These are phyloP conservation scores for Arabidopsis lyrata DNA, from an alignment of 441 rosid genomes.

Conservation along the genomic window DNA sequence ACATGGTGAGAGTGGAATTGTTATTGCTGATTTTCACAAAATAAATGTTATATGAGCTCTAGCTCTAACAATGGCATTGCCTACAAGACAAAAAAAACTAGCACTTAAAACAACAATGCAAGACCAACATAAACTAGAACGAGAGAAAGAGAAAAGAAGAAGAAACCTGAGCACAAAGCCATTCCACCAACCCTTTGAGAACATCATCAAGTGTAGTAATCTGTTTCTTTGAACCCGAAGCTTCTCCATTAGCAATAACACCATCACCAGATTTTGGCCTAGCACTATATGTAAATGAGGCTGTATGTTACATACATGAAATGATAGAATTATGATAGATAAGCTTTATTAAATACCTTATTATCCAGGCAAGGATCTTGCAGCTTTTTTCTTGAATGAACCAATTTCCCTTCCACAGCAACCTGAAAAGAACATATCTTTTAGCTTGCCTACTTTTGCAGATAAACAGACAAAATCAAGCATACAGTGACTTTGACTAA, in stretches of 20 bases:
- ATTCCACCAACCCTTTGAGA: slow-evolving; percentile 85
- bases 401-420: slow-evolving; percentile 96
- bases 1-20: background rate
- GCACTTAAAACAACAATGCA: slow-evolving; percentile 5
- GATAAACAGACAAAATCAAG: background rate
- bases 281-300: slow-evolving; percentile 53
- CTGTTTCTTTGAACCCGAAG: slow-evolving; percentile 74
- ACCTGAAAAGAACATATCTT: slow-evolving; percentile 64
- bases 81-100: background rate
- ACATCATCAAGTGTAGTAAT: slow-evolving; percentile 76
- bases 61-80: background rate
- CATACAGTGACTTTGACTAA: too few relatives aligned
- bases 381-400: slow-evolving; percentile 91
- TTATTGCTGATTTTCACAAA: too few relatives aligned
- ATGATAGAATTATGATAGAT: slow-evolving; percentile 19
- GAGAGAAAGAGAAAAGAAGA: slow-evolving; percentile 1
- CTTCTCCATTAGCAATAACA: slow-evolving; percentile 59
- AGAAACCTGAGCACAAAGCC: slow-evolving; percentile 94
- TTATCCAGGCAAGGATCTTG: slow-evolving; percentile 81
- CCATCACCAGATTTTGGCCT: slow-evolving; percentile 68
- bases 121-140: slow-evolving; percentile 11
- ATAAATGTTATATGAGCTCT: background rate
- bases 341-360: slow-evolving; percentile 61
- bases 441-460: slow-evolving; percentile 7
- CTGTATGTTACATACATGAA: background rate